A percentile compares a stretch with the other conserved stretches of the same genome.
phyloP scores from a whole-genome alignment of 768 basidiomycete genomes.

The Suillus brevipes region DNA sequence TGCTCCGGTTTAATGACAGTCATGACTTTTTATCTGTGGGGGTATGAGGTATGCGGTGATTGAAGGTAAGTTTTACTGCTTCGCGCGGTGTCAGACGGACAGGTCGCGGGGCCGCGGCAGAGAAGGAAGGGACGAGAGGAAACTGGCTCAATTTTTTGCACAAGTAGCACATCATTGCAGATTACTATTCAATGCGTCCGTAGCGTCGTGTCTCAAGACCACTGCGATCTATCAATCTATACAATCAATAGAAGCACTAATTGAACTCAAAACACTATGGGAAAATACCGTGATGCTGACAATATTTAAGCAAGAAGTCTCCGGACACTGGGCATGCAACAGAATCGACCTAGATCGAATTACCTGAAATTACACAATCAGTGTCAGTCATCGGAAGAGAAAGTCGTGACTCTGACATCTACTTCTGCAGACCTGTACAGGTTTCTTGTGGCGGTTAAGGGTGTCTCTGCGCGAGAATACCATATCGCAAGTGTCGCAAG shows the following conservation, averaged over 20 bases:
- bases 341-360: background rate
- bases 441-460: background rate
- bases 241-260: background rate
- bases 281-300: background rate
- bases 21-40: background rate
- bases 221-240: background rate
- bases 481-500: background rate
- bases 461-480: accelerated
- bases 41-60: background rate
- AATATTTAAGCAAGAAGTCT: no score
- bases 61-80: background rate
- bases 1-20: slow-evolving; percentile 2
- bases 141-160: no score
- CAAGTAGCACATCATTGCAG: no score
- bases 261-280: background rate
- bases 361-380: background rate
- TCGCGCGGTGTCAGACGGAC: no score
- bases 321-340: no score
- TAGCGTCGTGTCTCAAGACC: background rate
- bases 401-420: background rate
- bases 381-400: background rate
- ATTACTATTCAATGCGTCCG: background rate
- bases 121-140: background rate
- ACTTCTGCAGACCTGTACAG: background rate
- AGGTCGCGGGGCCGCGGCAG: no score